These are phyloP conservation scores for Pseudisothecium myosuroides DNA, from an alignment of 225 moss, liverwort and hornwort species.

Conservation along the genomic window DNA sequence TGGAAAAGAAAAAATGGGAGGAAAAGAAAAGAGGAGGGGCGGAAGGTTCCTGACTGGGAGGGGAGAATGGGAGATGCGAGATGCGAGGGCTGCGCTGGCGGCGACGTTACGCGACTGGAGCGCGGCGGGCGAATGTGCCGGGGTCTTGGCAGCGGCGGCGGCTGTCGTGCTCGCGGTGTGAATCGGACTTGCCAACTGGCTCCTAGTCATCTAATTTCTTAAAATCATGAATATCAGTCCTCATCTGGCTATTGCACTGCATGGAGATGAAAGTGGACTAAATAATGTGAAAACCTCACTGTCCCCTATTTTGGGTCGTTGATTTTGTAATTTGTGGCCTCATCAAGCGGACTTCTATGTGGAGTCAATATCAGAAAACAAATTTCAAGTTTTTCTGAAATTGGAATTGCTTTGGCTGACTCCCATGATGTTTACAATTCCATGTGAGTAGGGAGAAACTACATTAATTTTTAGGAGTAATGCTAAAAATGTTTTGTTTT, in stretches of 20 bases:
- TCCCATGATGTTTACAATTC: not conserved
- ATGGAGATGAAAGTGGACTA: not conserved
- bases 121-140: not conserved
- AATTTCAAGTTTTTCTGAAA: not conserved
- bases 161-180: not conserved
- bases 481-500: not conserved
- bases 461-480: not conserved
- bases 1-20: not conserved
- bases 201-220: not conserved
- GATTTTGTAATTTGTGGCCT: not conserved
- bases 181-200: not conserved
- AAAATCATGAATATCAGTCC: not conserved
- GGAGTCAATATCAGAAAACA: not conserved
- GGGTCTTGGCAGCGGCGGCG: not conserved
- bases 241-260: not conserved
- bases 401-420: fast-evolving
- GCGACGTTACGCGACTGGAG: not conserved
- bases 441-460: no score
- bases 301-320: fast-evolving
- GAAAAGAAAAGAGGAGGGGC: not conserved
- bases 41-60: not conserved
- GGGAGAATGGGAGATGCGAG: not conserved
- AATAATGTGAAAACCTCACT: no score
- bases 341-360: fast-evolving
- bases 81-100: not conserved